Evolutionary conservation across 495 filamentous ascomycete species (phyloP).

Genomic region (Neurospora tetraspora): DNA sequence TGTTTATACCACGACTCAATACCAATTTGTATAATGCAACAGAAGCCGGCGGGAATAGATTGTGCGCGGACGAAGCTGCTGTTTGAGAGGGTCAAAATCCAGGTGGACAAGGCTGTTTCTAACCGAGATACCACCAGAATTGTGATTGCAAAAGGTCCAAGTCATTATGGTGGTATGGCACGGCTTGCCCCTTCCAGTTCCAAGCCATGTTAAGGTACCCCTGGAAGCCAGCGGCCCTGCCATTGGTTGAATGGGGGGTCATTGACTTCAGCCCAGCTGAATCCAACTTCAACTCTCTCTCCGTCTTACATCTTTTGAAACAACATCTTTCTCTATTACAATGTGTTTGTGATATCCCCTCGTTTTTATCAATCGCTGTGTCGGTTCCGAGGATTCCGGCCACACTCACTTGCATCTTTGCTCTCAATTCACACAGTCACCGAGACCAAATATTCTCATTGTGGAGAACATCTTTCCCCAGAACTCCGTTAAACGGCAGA

Average conservation of each 20-base stretch:
- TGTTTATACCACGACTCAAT: background rate
- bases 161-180: background rate
- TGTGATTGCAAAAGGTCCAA: background rate
- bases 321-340: background rate
- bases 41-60: background rate
- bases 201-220: background rate
- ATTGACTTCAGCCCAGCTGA: slow-evolving; percentile 3
- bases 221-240: background rate
- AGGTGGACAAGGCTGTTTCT: background rate
- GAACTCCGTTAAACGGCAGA: background rate
- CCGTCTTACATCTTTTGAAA: background rate
- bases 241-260: slow-evolving; percentile 3
- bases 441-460: background rate
- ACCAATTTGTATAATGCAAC: background rate
- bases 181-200: background rate
- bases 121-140: background rate
- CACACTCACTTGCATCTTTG: background rate
- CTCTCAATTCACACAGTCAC: background rate
- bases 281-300: background rate
- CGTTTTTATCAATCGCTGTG: background rate
- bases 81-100: background rate
- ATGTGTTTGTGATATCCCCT: background rate
- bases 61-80: background rate
- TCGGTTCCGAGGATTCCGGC: background rate
- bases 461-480: background rate